Conservation (phyloP, 2,329 filamentous ascomycete species). For the Ascocoryne sarcoides region DNA sequence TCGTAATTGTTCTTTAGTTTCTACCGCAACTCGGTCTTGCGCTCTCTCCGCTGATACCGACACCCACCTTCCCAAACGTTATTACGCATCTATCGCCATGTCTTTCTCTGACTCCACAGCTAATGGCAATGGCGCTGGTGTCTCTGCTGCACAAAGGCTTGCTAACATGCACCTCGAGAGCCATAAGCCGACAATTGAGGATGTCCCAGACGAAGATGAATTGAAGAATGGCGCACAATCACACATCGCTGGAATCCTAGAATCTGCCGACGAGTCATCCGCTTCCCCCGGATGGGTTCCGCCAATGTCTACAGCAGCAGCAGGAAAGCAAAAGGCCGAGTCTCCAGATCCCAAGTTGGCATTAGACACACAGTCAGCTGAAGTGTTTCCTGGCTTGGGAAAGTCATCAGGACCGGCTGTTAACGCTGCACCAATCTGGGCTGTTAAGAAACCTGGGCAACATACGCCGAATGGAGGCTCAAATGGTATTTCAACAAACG, state of each 20-base stretch:
- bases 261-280: constrained; percentile 31
- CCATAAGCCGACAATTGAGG: constrained; percentile 64
- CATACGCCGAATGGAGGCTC: constrained; percentile 52
- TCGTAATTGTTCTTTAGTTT: too few species aligned
- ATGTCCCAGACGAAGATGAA: constrained; percentile 76
- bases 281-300: constrained; percentile 39
- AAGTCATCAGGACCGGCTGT: constrained; percentile 49
- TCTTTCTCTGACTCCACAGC: constrained; percentile 16
- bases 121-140: constrained; percentile 16
- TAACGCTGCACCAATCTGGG: constrained; percentile 63
- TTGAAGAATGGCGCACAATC: constrained; percentile 46
- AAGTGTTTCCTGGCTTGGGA: constrained; percentile 89
- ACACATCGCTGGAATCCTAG: constrained; percentile 30
- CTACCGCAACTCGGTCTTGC: too few species aligned
- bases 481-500: constrained; percentile 34
- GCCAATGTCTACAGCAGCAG: constrained; percentile 51
- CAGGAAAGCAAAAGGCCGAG: constrained; percentile 59
- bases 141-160: constrained; percentile 43
- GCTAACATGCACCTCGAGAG: constrained; percentile 51
- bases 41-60: too few species aligned
- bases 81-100: too few species aligned
- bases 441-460: constrained; percentile 50
- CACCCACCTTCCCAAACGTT: too few species aligned
- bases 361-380: constrained; percentile 79
- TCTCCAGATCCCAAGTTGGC: constrained; percentile 33